Evolutionary conservation across 1,284 basidiomycete species (phyloP).

Genomic region (Malassezia brasiliensis): DNA sequence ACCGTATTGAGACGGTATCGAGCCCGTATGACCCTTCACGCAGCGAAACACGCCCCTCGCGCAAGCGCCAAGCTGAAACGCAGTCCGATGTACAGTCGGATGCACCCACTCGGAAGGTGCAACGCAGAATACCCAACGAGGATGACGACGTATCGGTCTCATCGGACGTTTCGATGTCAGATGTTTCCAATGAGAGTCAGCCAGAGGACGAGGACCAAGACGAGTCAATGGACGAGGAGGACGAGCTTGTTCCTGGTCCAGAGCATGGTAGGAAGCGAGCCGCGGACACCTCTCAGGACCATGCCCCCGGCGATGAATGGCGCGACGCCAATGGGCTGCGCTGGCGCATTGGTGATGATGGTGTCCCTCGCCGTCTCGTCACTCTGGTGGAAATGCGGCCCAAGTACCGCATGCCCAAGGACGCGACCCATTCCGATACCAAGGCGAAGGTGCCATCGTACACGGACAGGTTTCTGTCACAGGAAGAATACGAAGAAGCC

Average conservation of each 20-base stretch:
- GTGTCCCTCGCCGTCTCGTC: conserved; percentile 20
- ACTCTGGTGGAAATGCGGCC: conserved; percentile 34
- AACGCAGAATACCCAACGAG: neutral
- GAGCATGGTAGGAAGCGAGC: conserved; percentile 18
- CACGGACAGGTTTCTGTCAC: conserved; percentile 29
- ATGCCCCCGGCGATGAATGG: conserved; percentile 39
- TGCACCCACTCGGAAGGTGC: neutral
- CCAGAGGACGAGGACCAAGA: neutral
- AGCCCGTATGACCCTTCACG: too few species aligned
- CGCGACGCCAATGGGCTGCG: conserved; percentile 32
- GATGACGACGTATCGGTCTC: too few species aligned
- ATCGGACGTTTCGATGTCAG: neutral
- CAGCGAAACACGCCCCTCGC: neutral
- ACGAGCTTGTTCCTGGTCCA: neutral
- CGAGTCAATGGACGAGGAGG: conserved; percentile 1
- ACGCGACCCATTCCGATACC: conserved; percentile 37
- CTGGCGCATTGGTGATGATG: conserved; percentile 34
- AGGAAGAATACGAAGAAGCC: conserved; percentile 36
- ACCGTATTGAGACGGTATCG: neutral
- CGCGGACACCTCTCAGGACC: conserved; percentile 30
- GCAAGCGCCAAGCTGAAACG: neutral
- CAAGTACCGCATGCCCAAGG: conserved; percentile 39
- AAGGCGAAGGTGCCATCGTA: conserved; percentile 27
- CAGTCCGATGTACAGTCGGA: neutral
- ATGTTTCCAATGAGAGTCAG: neutral